These are phyloP conservation scores for Xylaria multiplex DNA, from an alignment of 2,329 filamentous ascomycete genomes.

Conservation along the genomic window DNA sequence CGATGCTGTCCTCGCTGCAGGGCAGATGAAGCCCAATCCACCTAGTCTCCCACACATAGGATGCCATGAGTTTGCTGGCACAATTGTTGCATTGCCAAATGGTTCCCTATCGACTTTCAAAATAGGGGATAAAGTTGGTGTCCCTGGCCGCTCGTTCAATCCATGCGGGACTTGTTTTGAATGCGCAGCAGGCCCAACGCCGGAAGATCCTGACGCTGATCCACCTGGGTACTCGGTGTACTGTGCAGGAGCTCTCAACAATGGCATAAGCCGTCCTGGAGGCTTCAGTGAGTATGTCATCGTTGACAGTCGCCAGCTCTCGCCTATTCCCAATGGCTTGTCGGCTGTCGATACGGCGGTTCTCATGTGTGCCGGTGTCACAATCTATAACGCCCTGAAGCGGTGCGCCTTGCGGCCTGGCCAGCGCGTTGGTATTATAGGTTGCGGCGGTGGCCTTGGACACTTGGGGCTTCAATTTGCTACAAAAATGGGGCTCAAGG, in stretches of 20 bases:
- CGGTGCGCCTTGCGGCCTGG: conserved; percentile 47
- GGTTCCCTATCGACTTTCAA: conserved; percentile 29
- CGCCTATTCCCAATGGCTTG: conserved; percentile 47
- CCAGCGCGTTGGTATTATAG: conserved; percentile 53
- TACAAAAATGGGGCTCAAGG: conserved; percentile 47
- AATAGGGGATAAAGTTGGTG: conserved; percentile 51
- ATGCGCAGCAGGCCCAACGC: conserved; percentile 44
- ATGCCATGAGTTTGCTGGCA: conserved; percentile 59
- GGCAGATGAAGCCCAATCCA: conserved; percentile 48
- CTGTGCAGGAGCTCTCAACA: conserved; percentile 46
- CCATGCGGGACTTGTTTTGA: conserved; percentile 56
- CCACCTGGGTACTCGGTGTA: conserved; percentile 54
- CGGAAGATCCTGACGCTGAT: conserved; percentile 48
- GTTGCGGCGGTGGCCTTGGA: conserved; percentile 49
- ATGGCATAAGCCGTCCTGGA: conserved; percentile 46
- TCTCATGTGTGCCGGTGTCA: conserved; percentile 57
- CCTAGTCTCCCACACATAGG: conserved; percentile 55
- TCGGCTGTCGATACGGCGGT: conserved; percentile 52
- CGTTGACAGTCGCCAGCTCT: conserved; percentile 53
- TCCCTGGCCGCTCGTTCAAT: conserved; percentile 55
- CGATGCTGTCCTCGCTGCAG: conserved; percentile 45
- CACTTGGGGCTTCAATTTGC: conserved; percentile 47
- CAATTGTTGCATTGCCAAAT: conserved; percentile 49
- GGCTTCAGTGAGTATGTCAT: conserved; percentile 57
- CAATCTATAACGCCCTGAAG: conserved; percentile 55